Conservation (phyloP, 192 early-diverging fungal species). For the Backusella westeae region DNA sequence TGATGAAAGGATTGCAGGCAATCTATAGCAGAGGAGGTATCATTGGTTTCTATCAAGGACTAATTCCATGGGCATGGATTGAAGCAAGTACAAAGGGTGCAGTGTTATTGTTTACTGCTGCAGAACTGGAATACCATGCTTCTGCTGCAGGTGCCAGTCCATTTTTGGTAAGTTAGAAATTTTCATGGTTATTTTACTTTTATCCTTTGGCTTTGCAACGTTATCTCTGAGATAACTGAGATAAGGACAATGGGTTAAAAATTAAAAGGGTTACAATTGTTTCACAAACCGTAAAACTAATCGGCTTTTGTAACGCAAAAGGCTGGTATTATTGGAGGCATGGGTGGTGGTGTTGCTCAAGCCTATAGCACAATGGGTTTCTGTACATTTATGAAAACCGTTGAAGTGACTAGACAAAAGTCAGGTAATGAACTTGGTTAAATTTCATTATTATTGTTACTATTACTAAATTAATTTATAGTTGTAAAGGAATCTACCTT, state of each 20-base stretch:
- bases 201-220: neutral
- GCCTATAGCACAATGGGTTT: constrained; percentile 99
- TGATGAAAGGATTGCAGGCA: constrained; percentile 67
- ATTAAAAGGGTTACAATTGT: neutral
- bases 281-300: neutral
- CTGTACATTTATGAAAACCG: constrained; percentile 99
- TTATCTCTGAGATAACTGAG: neutral
- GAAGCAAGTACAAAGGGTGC: constrained; percentile 64
- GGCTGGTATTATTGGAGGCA: constrained; percentile 86
- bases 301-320: constrained; percentile 9
- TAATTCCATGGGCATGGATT: constrained; percentile 68
- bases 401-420: constrained; percentile 97
- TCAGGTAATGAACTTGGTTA: constrained; percentile 28
- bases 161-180: constrained; percentile 39
- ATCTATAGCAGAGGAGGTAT: constrained; percentile 86
- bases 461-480: neutral
- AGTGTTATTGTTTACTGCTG: constrained; percentile 57
- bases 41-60: constrained; percentile 93
- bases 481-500: constrained; percentile 69
- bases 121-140: constrained; percentile 55
- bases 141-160: constrained; percentile 48
- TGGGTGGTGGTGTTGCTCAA: constrained; percentile 92
- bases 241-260: neutral
- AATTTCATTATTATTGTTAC: neutral
- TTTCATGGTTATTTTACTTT: neutral